Base-by-base conservation (phyloP, 306 rosid species). In the Cotoneaster glaucophyllus region DNA sequence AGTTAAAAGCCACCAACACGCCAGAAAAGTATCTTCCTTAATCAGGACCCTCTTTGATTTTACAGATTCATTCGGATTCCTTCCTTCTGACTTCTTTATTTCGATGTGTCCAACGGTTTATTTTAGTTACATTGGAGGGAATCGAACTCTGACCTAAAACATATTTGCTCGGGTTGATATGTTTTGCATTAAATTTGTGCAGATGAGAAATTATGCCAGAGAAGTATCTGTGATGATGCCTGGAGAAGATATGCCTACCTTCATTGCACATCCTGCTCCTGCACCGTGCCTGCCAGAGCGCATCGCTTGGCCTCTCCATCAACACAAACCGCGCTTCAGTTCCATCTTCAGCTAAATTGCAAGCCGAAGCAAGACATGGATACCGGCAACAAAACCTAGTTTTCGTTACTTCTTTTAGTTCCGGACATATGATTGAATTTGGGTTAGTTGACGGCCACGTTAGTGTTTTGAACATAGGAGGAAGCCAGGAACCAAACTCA, bases 221-320 rank as follows among this genome's bases (percentile, higher is more conserved):
- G 90, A 86, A 24, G 90, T 89, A 0, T 85, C 91, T 13, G 97
- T 92, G 57, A 70, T 92, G 80, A 92, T 92, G 97, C 96, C 96
- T 0, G 93, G 96, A 1, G 90, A 90, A 71, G 69, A 84, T 56
- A 72, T 74, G 56, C 97, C 96, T 0, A 84, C 92, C 54, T 87
- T 84, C 90, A 90, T 92, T 18, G 97, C 92, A 18, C 89, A 87
- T 58, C 90, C 88, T 15, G 87, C 85, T 53, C 92, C 97, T 0
- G 67, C 82, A 63, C 81, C 91, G 5, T 86, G 90, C 67, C 80
- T 50, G 19, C 80, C 71, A 1, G 87, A 88, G 71, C 84, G 61
- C 25, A 80, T 74, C 41, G 41, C 64, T 65, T 73, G 78, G 86
- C 89, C 91, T 68, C 71, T 54, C 19, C 90, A 85, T 77, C 89